Percentiles rank a stretch among this genome's conserved stretches.
These are phyloP conservation scores for Nicotiana noctiflora DNA, from an alignment of 257 asterid genomes.

Conservation along the genomic window DNA sequence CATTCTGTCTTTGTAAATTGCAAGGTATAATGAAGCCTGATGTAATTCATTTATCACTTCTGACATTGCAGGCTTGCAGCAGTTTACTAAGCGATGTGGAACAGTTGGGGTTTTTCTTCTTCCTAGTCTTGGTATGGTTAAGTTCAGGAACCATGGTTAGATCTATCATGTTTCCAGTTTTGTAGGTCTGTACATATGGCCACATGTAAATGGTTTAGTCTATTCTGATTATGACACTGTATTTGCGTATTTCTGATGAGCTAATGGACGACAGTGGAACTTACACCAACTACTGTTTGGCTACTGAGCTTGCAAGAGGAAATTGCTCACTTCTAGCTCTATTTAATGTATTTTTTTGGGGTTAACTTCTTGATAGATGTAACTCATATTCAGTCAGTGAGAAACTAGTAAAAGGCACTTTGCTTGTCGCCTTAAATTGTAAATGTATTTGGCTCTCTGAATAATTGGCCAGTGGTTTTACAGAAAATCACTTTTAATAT, in stretches of 20 bases:
- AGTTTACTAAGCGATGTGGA: not conserved
- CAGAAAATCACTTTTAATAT: not conserved
- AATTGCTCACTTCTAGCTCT: not conserved
- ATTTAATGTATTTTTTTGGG: not conserved
- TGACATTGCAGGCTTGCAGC: constrained; percentile 2
- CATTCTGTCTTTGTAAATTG: not conserved
- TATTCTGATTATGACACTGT: not conserved
- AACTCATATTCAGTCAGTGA: not conserved
- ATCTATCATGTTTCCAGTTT: not conserved
- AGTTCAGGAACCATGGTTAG: too few species aligned
- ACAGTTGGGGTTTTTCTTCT: not conserved
- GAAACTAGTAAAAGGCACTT: not conserved
- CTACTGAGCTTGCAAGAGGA: not conserved
- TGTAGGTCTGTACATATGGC: constrained; percentile 6
- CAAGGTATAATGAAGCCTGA: not conserved
- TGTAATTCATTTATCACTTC: not conserved
- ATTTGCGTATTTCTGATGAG: not conserved
- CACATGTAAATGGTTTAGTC: not conserved
- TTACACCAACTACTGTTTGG: not conserved
- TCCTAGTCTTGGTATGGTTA: not conserved
- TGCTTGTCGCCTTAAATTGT: not conserved
- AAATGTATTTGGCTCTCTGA: not conserved
- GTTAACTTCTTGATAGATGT: not conserved
- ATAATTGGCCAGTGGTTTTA: not conserved
- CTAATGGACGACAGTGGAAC: not conserved